Conservation (phyloP, 164 flowering plant genomes). For the Tetrastigma voinierianum region DNA sequence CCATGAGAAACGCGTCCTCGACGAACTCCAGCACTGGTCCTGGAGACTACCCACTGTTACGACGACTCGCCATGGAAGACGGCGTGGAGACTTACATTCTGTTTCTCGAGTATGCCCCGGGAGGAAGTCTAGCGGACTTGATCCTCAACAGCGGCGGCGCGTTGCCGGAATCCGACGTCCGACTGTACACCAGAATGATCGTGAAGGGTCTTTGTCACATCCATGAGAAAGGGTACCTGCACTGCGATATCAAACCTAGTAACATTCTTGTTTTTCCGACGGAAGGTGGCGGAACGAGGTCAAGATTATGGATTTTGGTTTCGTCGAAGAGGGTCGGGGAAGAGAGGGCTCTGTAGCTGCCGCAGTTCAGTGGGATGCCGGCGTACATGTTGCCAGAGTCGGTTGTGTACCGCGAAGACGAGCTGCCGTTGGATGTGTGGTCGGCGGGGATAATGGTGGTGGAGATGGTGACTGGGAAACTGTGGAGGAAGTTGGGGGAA, state of each 20-base stretch:
- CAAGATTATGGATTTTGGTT: constrained; percentile 26
- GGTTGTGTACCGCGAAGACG: constrained; percentile 27
- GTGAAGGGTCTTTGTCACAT: constrained; percentile 10
- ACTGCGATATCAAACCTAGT: constrained; percentile 23
- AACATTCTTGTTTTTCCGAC: constrained; percentile 14
- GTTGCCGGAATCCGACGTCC: constrained; percentile 13
- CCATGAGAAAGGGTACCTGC: constrained; percentile 21
- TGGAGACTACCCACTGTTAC: constrained; percentile 1
- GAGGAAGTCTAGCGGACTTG: constrained; percentile 14
- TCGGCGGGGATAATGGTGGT: constrained; percentile 61
- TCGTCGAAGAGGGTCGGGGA: constrained; percentile 13
- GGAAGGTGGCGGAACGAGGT: background rate
- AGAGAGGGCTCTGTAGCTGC: background rate
- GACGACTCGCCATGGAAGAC: constrained; percentile 10
- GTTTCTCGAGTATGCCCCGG: constrained; percentile 25
- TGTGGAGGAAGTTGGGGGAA: constrained; percentile 34
- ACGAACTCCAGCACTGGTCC: constrained; percentile 2
- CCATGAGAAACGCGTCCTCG: too few species aligned
- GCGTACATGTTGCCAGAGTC: constrained; percentile 64
- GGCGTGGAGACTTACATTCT: constrained; percentile 10
- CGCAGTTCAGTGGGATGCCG: constrained; percentile 42
- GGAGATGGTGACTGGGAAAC: constrained; percentile 57
- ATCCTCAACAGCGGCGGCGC: background rate
- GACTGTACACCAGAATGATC: constrained; percentile 13
- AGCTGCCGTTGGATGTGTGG: constrained; percentile 51